A percentile compares a stretch with the other conserved stretches of the same genome.
Evolutionary conservation across 371 early-diverging fungal species (phyloP).

Genomic region (Mortierella sp.): DNA sequence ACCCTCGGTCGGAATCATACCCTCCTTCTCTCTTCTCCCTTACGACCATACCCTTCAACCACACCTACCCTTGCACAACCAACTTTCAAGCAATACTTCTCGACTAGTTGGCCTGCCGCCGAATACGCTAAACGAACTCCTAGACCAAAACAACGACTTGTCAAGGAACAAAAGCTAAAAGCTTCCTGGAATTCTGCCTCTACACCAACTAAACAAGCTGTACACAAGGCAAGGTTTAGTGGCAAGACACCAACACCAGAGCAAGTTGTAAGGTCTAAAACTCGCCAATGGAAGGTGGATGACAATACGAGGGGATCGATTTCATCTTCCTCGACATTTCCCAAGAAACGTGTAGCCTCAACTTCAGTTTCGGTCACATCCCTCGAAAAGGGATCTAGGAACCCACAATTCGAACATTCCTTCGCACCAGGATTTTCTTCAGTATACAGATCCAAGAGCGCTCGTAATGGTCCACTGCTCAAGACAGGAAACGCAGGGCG

Average conservation of each 20-base stretch:
- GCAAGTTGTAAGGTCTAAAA: constrained; percentile 13
- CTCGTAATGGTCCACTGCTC: constrained; percentile 5
- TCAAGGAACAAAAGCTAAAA: constrained; percentile 48
- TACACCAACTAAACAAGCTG: not conserved
- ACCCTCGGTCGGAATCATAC: not conserved
- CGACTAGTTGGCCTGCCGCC: constrained; percentile 17
- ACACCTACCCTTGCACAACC: not conserved
- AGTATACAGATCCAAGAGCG: not conserved
- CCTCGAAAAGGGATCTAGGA: constrained; percentile 44
- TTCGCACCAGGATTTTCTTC: constrained; percentile 50
- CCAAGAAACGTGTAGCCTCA: constrained; percentile 20
- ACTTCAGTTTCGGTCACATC: constrained; percentile 52
- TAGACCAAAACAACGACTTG: constrained; percentile 43
- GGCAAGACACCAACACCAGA: constrained; percentile 15
- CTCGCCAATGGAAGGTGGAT: constrained; percentile 26
- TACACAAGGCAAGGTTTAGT: not conserved
- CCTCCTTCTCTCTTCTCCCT: not conserved
- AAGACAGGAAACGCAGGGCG: constrained; percentile 48
- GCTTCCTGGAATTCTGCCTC: constrained; percentile 1
- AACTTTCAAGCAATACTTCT: constrained; percentile 10
- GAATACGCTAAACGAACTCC: constrained; percentile 40
- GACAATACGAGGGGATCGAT: not conserved
- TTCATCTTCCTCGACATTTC: not conserved
- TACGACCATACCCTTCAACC: not conserved
- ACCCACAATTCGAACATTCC: constrained; percentile 49